phyloP scores from a whole-genome alignment of 2,329 filamentous ascomycete genomes.

The Pezicula neosporulosa region DNA sequence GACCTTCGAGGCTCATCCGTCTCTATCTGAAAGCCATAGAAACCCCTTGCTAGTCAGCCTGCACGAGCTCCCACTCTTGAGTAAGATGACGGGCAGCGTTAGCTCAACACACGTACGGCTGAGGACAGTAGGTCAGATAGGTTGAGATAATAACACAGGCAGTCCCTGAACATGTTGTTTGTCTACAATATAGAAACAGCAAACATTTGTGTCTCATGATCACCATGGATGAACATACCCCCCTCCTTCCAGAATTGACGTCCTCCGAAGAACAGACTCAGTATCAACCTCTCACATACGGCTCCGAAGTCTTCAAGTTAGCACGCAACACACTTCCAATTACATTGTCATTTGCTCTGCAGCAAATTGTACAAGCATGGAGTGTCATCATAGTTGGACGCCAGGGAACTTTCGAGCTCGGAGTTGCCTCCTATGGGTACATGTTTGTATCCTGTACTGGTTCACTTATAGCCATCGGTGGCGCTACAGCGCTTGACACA shows the following conservation, averaged over 20 bases:
- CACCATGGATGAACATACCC: neutral
- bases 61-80: neutral
- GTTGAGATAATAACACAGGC: neutral
- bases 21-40: no score
- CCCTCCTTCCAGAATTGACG: neutral
- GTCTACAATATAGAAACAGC: neutral
- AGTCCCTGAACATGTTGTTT: neutral
- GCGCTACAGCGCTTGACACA: constrained; percentile 80
- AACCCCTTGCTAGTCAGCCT: neutral
- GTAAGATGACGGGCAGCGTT: neutral
- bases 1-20: no score
- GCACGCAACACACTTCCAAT: constrained; percentile 4
- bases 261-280: neutral
- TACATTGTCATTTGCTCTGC: constrained; percentile 5
- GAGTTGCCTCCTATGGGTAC: constrained; percentile 72
- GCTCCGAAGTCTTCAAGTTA: constrained; percentile 4
- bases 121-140: neutral
- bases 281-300: constrained; percentile 1
- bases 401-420: constrained; percentile 4
- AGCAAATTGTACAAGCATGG: constrained; percentile 5
- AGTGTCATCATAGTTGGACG: constrained; percentile 6
- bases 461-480: constrained; percentile 79
- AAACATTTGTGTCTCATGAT: no score
- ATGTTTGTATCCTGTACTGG: constrained; percentile 88
- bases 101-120: neutral